Percentiles rank a stretch among this genome's conserved stretches.
phyloP scores from a whole-genome alignment of 225 moss, liverwort and hornwort species.

The Bryum argenteum region DNA sequence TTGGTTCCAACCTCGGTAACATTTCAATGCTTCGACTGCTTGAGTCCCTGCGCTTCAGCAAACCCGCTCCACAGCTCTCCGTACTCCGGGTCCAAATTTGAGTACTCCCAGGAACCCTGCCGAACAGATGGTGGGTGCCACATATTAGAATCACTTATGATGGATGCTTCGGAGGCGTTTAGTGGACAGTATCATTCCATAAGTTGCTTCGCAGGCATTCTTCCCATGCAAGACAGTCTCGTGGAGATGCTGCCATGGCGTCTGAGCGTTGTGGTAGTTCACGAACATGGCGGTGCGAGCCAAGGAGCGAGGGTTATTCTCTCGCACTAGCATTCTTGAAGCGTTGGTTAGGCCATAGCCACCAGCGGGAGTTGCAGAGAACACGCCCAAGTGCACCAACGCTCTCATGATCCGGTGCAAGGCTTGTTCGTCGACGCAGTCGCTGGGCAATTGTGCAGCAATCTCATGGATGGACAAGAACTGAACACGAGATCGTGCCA shows the following conservation, averaged over 20 bases:
- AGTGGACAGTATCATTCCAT: slow-evolving; percentile 22
- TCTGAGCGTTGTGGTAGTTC: slow-evolving; percentile 23
- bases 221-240: slow-evolving; percentile 30
- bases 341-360: slow-evolving; percentile 33
- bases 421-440: slow-evolving; percentile 24
- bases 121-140: too few relatives aligned
- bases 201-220: slow-evolving; percentile 20
- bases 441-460: slow-evolving; percentile 11
- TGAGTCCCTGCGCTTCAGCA: background rate
- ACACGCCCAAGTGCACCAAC: slow-evolving; percentile 28
- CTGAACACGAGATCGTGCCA: too few relatives aligned
- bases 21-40: slow-evolving; percentile 19
- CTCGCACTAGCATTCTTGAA: slow-evolving; percentile 31
- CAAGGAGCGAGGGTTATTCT: slow-evolving; percentile 21
- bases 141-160: background rate
- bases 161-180: background rate
- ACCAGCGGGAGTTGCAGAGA: slow-evolving; percentile 1
- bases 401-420: slow-evolving; percentile 33
- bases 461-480: slow-evolving; percentile 35
- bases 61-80: slow-evolving; percentile 21
- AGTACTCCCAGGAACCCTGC: slow-evolving; percentile 32
- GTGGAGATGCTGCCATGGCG: slow-evolving; percentile 33
- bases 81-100: slow-evolving; percentile 22
- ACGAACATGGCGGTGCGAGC: slow-evolving; percentile 10
- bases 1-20: slow-evolving; percentile 30